phyloP scores from a whole-genome alignment of 2,329 filamentous ascomycete genomes.

The Alternaria sp. region DNA sequence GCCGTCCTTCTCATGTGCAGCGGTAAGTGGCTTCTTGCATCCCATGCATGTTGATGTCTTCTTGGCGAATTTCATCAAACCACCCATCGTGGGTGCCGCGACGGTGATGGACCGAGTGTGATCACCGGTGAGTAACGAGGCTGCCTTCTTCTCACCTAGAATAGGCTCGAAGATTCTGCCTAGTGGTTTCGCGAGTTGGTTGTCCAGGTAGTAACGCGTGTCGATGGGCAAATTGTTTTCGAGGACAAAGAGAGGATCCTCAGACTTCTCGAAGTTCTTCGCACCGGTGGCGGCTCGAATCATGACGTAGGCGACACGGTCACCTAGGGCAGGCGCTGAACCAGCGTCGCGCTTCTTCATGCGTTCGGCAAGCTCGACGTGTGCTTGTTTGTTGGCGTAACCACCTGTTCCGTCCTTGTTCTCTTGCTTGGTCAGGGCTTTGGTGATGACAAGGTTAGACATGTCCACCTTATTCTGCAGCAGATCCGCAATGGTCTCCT shows the following conservation, averaged over 20 bases:
- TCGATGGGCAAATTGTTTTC: conserved; percentile 98
- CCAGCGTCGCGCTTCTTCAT: conserved; percentile 98
- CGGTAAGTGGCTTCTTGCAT: conserved; percentile 92
- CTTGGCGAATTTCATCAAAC: conserved; percentile 97
- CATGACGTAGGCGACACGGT: conserved; percentile 98
- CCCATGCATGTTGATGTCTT: conserved; percentile 99
- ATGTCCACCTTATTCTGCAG: conserved; percentile 98
- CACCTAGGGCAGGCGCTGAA: conserved; percentile 88
- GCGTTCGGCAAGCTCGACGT: conserved; percentile 91
- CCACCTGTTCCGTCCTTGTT: conserved; percentile 42
- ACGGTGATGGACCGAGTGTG: conserved; percentile 96
- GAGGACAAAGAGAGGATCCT: conserved; percentile 95
- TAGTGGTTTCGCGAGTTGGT: conserved; percentile 94
- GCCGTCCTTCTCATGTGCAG: conserved; percentile 78
- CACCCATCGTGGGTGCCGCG: conserved; percentile 87
- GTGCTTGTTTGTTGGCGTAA: conserved; percentile 91
- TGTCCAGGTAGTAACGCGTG: conserved; percentile 98
- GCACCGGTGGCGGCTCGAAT: conserved; percentile 86
- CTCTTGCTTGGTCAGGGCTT: conserved; percentile 80
- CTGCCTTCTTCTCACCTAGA: conserved; percentile 88
- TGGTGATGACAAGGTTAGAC: conserved; percentile 99
- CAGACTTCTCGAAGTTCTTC: conserved; percentile 96
- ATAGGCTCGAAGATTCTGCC: conserved; percentile 98
- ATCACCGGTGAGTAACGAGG: conserved; percentile 84
- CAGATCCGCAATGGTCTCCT: conserved; percentile 91